Evolutionary conservation across 495 filamentous ascomycete species (phyloP), one percentile per base, ranked within the genome.

Genomic region (Sabuloglossum arenarium): DNA sequence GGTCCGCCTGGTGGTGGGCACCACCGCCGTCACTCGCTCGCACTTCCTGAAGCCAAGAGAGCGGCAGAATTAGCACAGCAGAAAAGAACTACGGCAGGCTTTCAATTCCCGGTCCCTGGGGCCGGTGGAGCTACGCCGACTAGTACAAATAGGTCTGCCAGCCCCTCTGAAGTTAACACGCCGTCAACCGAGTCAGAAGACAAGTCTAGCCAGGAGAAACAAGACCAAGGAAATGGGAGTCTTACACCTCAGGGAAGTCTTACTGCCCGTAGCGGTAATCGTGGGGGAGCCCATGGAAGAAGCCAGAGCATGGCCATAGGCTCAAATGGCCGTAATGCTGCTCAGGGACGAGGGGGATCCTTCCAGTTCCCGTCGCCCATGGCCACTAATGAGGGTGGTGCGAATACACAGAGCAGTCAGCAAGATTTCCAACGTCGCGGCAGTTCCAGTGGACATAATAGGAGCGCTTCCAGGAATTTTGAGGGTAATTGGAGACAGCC

Each of bases 401-500:
- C 79, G 30, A 71, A 69, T 21, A 70, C 67, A 50, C 64, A 67
- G 34, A 65, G 70, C 47, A 24, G n/a, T 9, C 73, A 73, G 55
- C 65, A 71, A 12, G 87, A 94, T 58, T 82, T 85, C 63, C 71
- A 75, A 58, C 82, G 86, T 56, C 82, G 86, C 56, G 77, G 78
- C 56, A 81, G 82, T 59, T 75, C 79, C 58, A 68, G 76, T 34
- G 77, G 80, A 56, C 91, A 98, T 66, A 81, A 77, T 61, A 78
- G 93, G 53, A 82, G 80, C 9, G 75, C 73, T 6, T 98, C 91
- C 16, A 76, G 91, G 30, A 98, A 97, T 65, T 98, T 97, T 68
- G 93, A 98, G 59, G 79, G 88, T 59, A 97, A 98, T 68, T 98
- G 91, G 91, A 82, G 91, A 61, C 90, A 91, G 66, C 91, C 85